These are phyloP conservation scores for Lasiodiplodia gonubiensis DNA, from an alignment of 2,329 filamentous ascomycete species.

Conservation along the genomic window DNA sequence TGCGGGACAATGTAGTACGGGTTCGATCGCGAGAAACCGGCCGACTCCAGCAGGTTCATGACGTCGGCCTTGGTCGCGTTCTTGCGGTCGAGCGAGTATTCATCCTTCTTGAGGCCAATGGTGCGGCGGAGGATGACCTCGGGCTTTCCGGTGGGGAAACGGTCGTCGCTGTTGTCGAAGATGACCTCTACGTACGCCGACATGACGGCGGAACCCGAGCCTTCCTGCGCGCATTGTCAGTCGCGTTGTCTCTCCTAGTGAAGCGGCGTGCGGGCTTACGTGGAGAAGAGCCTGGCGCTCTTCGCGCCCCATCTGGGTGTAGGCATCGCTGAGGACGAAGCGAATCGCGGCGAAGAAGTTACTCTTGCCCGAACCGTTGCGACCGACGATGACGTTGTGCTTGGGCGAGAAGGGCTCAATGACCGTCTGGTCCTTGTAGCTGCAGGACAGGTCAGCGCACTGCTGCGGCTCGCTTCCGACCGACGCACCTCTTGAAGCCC, in stretches of 20 bases:
- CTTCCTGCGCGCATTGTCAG: slow-evolving; percentile 63
- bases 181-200: slow-evolving; percentile 99
- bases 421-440: slow-evolving; percentile 99
- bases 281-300: slow-evolving; percentile 96
- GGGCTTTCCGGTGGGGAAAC: slow-evolving; percentile 90
- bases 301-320: slow-evolving; percentile 93
- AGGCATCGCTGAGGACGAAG: slow-evolving; percentile 97
- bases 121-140: slow-evolving; percentile 91
- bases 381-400: slow-evolving; percentile 97
- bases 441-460: slow-evolving; percentile 47
- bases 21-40: slow-evolving; percentile 95
- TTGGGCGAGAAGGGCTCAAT: slow-evolving; percentile 98
- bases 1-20: slow-evolving; percentile 99
- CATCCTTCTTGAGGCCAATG: slow-evolving; percentile 97
- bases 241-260: neutral
- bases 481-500: slow-evolving; percentile 90
- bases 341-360: slow-evolving; percentile 99
- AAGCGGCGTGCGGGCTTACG: slow-evolving; percentile 46
- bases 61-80: slow-evolving; percentile 94
- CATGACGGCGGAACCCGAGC: slow-evolving; percentile 96
- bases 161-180: slow-evolving; percentile 96
- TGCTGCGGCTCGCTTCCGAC: neutral
- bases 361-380: slow-evolving; percentile 98
- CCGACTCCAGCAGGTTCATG: slow-evolving; percentile 92
- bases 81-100: slow-evolving; percentile 97